A percentile compares a stretch with the other conserved stretches of the same genome.
Conservation (phyloP, 2,329 filamentous ascomycete genomes). For the Trichothecium roseum region DNA sequence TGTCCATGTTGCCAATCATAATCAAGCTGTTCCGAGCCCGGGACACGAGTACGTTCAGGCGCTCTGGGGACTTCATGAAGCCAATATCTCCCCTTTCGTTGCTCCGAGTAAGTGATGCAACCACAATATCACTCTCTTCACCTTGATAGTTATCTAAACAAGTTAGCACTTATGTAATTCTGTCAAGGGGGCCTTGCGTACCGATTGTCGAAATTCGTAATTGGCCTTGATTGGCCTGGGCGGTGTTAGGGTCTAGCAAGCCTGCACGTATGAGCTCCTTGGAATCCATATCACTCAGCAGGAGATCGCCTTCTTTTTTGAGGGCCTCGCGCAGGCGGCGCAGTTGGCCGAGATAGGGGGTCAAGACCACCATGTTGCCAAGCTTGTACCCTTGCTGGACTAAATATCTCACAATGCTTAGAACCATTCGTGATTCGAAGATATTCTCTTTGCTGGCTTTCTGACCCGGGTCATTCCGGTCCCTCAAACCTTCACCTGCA, state of each 20-base stretch:
- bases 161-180: no score
- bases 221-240: slow-evolving; percentile 36
- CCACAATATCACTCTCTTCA: slow-evolving; percentile 64
- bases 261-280: slow-evolving; percentile 50
- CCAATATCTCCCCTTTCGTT: slow-evolving; percentile 56
- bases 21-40: slow-evolving; percentile 55
- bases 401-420: slow-evolving; percentile 56
- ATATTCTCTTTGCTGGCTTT: slow-evolving; percentile 47
- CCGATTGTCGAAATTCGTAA: slow-evolving; percentile 61
- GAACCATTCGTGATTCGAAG: slow-evolving; percentile 56
- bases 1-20: slow-evolving; percentile 60
- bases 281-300: slow-evolving; percentile 59
- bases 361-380: slow-evolving; percentile 55
- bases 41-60: slow-evolving; percentile 61
- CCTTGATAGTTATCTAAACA: slow-evolving; percentile 66
- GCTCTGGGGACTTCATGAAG: slow-evolving; percentile 55
- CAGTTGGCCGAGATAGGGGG: slow-evolving; percentile 63
- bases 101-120: slow-evolving; percentile 57
- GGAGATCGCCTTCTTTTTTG: slow-evolving; percentile 46
- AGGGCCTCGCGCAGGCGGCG: slow-evolving; percentile 44
- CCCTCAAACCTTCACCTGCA: slow-evolving; percentile 26
- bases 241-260: no score
- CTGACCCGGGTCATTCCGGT: slow-evolving; percentile 36
- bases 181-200: slow-evolving; percentile 23
- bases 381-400: slow-evolving; percentile 62